Evolutionary conservation across 768 basidiomycete genomes (phyloP), one percentile per base, ranked within the genome.

Genomic region (Tulasnella sp.): DNA sequence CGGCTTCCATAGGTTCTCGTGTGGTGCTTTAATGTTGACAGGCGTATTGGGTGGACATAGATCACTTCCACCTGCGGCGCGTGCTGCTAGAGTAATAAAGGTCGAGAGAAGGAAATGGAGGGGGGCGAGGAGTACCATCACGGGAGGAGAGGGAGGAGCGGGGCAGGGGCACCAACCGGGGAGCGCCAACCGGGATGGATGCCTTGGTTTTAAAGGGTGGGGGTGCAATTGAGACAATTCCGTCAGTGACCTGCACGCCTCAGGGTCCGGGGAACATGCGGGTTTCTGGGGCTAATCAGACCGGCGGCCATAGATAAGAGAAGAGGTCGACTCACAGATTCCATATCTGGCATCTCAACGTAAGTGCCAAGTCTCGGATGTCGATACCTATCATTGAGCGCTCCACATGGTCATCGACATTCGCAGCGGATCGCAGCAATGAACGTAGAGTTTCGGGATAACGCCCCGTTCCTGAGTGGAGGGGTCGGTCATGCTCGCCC

Each of bases 1-100:
- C 9, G 75, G 75, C 27, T 44, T 56, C 75, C 75, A 76, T 6
- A 76, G 6, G 75, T 76, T 76, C 31, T n/a, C 42, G 21, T 58
- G 75, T 10, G 75, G 75, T n/a, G 75, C 75, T 19, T 76, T 76
- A 31, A 76, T 76, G 18, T 56, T 76, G 24, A 76, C 14, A 2
- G 75, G 75, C 3, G 2, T 52, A 27, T 48, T 14, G 24, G 75
- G 14, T 19, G 75, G 42, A 76, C 75, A 76, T n/a, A 42, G 9
- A 2, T 21, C n/a, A 74, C 24, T 38, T 19, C 16, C 27, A 46
- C 12, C 18, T 4, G 72, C 39, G 7, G 44, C 38, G 6, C 12
- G 44, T 1, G 39, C 14, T 12, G 24, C 72, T 1, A 46, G 39
- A 40, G 38, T 12, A 31, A 74, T 12, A 27, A 40, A 6, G 1